phyloP scores from a whole-genome alignment of 768 basidiomycete genomes.

The Russula sp. region DNA sequence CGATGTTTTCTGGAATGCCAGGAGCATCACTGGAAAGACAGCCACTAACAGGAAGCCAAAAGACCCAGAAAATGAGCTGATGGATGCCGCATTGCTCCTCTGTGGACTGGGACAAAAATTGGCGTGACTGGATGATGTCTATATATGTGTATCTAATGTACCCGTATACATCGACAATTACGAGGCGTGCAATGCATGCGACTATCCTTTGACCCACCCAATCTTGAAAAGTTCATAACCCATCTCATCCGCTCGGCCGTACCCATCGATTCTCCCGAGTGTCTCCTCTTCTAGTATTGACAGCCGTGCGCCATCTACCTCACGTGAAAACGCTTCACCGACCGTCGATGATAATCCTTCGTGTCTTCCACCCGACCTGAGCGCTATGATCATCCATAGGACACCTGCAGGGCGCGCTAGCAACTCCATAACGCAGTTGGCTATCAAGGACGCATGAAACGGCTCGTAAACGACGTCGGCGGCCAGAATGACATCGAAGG shows the following conservation, averaged over 20 bases:
- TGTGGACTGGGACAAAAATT: slow-evolving; percentile 23
- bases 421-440: slow-evolving; percentile 46
- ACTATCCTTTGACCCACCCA: slow-evolving; percentile 44
- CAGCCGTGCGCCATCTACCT: slow-evolving; percentile 27
- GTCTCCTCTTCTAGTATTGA: slow-evolving; percentile 42
- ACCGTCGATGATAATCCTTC: slow-evolving; percentile 53
- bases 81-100: slow-evolving; percentile 13
- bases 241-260: slow-evolving; percentile 62
- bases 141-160: slow-evolving; percentile 18
- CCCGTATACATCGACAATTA: slow-evolving; percentile 36
- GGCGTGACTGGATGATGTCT: slow-evolving; percentile 29
- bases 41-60: not conserved
- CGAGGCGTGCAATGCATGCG: slow-evolving; percentile 1
- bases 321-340: slow-evolving; percentile 41
- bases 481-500: slow-evolving; percentile 67
- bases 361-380: slow-evolving; percentile 58
- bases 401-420: slow-evolving; percentile 38
- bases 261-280: slow-evolving; percentile 42
- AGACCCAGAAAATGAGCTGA: slow-evolving; percentile 8
- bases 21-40: not conserved
- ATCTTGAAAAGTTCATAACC: slow-evolving; percentile 66
- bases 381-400: slow-evolving; percentile 69
- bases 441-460: slow-evolving; percentile 63
- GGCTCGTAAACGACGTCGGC: slow-evolving; percentile 78
- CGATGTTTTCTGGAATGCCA: slow-evolving; percentile 4